Evolutionary conservation across 2,329 filamentous ascomycete genomes (phyloP), one percentile per base, ranked within the genome.

Genomic region (Verticillium albo-atrum): DNA sequence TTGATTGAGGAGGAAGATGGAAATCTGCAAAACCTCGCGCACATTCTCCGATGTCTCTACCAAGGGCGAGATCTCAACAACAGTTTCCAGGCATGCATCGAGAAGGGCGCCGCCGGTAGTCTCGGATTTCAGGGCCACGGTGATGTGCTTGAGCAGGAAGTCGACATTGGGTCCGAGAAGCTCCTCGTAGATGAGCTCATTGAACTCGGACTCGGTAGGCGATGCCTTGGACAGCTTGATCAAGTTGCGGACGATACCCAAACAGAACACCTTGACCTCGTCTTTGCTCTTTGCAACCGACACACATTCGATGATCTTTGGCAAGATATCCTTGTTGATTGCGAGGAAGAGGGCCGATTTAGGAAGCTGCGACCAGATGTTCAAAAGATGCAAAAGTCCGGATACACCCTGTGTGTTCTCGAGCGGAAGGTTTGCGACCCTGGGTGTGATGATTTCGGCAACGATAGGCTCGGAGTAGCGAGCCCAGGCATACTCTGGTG

Each of bases 391-490:
- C 62, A 97, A 82, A 47, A 92, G 83, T 17, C 89, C 90, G 3
- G 95, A 98, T 7, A 97, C 81, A 15, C 92, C 91, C 70, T 99
- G 93, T 0, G 92, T 90, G 51, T 91, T 97, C 75, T 99, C 95
- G 5, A 84, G 80, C 0, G 92, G 86, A 58, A 99, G 84, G 60
- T 90, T 91, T 2, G 89, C 83, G 20, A 98, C 78, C 64, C 92
- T 84, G 20, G 91, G 91, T 56, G 85, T 86, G 53, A 99, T 81
- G 27, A 96, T 77, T 68, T 97, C 88, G 28, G 83, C 77, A 57
- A 95, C 85, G 56, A 98, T 88, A 0, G 83, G 74, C 9, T 84
- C 80, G 37, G 90, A 82, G 70, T 93, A 96, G 1, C 81, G 77
- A 2, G 79, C 79, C 90, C 93, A 96, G 56, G 90, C 81, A 62